These are phyloP conservation scores for Rhodotorula glutinis DNA, from an alignment of 1,284 basidiomycete species.

Conservation along the genomic window DNA sequence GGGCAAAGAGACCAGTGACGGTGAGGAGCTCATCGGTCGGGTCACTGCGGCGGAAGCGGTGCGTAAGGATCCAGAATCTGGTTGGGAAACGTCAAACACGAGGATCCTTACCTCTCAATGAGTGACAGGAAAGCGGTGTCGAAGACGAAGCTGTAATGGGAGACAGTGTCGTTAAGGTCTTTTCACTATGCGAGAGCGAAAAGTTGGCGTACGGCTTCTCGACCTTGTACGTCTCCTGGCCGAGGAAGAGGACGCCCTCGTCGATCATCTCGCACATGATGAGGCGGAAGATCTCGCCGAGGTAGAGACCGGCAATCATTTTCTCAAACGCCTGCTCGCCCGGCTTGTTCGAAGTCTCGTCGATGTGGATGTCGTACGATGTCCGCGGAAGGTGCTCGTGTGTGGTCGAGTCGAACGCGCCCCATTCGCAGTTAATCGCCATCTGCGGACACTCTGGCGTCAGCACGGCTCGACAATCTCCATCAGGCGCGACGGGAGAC, in stretches of 20 bases:
- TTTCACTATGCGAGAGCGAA: too few species aligned
- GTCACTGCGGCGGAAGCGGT: slow-evolving; percentile 59
- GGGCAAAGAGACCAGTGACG: slow-evolving; percentile 91
- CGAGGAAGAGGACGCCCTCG: slow-evolving; percentile 92
- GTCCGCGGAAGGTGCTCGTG: slow-evolving; percentile 84
- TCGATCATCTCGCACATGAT: slow-evolving; percentile 95
- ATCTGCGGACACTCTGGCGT: slow-evolving; percentile 56
- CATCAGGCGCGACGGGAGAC: background rate
- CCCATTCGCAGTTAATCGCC: slow-evolving; percentile 98
- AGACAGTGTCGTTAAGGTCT: background rate
- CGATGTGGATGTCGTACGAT: slow-evolving; percentile 89
- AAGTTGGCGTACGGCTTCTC: slow-evolving; percentile 45
- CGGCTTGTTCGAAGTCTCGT: slow-evolving; percentile 92
- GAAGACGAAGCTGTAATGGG: slow-evolving; percentile 53
- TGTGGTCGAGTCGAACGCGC: slow-evolving; percentile 94
- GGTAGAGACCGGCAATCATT: slow-evolving; percentile 96
- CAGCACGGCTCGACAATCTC: slow-evolving; percentile 45
- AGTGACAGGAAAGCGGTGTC: slow-evolving; percentile 96
- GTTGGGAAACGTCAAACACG: background rate
- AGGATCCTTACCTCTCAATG: slow-evolving; percentile 71
- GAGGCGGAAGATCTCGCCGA: slow-evolving; percentile 92
- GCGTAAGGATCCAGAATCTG: background rate
- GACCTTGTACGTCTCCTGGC: slow-evolving; percentile 63
- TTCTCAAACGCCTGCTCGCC: slow-evolving; percentile 95
- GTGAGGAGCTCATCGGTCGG: slow-evolving; percentile 96